Conservation (phyloP, 331 rosid genomes). For the Arachis monticola region DNA sequence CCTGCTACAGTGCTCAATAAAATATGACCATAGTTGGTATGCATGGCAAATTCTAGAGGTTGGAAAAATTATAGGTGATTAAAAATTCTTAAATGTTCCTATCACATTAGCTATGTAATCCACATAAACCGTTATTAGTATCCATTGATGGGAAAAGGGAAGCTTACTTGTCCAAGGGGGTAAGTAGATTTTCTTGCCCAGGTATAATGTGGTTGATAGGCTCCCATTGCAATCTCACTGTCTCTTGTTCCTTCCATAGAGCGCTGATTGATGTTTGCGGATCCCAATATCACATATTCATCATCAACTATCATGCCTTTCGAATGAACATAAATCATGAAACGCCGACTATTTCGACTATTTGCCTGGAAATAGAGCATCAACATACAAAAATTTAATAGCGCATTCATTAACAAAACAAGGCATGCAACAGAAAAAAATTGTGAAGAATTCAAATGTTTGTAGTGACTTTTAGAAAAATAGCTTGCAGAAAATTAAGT, state of each 20-base stretch:
- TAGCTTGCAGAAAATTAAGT: not conserved
- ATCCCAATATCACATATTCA: conserved; percentile 86
- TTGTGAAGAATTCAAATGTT: conserved; percentile 10
- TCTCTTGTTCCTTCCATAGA: conserved; percentile 99
- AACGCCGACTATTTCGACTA: conserved; percentile 71
- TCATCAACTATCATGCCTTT: conserved; percentile 98
- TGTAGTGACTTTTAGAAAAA: not conserved
- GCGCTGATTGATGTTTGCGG: conserved; percentile 98
- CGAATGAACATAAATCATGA: conserved; percentile 97
- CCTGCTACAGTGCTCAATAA: not conserved
- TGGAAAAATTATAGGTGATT: no score
- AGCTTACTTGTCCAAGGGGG: conserved; percentile 84
- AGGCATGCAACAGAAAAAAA: conserved; percentile 4
- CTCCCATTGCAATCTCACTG: conserved; percentile 99
- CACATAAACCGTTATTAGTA: not conserved
- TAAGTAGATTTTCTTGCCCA: conserved; percentile 67
- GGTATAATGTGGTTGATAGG: conserved; percentile 84
- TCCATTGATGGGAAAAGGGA: conserved; percentile 3
- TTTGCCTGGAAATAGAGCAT: conserved; percentile 60
- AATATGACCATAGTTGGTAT: not conserved
- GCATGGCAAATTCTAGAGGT: no score
- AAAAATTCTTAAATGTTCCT: no score
- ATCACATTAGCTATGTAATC: no score
- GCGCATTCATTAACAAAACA: conserved; percentile 8
- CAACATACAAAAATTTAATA: conserved; percentile 24